Percentiles rank a stretch among this genome's conserved stretches.
Conservation (phyloP, 1,284 basidiomycete species). For the Malassezia nana region DNA sequence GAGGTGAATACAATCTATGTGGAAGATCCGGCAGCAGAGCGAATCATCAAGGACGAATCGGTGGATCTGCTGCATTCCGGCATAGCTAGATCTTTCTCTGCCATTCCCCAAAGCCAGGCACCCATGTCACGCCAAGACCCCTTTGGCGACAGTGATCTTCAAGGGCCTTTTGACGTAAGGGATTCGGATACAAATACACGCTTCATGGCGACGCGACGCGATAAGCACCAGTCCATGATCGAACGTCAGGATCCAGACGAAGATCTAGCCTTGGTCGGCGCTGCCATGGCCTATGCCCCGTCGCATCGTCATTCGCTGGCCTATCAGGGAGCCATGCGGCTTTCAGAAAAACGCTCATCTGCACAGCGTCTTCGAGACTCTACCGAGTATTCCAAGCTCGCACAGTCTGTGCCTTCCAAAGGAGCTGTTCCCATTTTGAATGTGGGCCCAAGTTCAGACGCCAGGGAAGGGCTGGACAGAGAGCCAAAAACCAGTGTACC, state of each 20-base stretch:
- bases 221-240: not conserved
- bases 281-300: conserved; percentile 37
- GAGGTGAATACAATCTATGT: not conserved
- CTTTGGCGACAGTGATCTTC: not conserved
- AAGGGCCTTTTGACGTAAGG: not conserved
- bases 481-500: conserved; percentile 47
- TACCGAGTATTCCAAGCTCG: conserved; percentile 10
- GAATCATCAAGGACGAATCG: not conserved
- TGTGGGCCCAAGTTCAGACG: conserved; percentile 15
- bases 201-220: not conserved
- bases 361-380: conserved; percentile 23
- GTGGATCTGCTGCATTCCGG: not conserved
- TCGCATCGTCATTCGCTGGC: conserved; percentile 23
- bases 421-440: conserved; percentile 23
- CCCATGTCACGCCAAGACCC: not conserved
- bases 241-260: conserved; percentile 13
- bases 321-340: conserved; percentile 17
- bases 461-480: conserved; percentile 30
- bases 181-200: not conserved
- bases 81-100: conserved; percentile 4
- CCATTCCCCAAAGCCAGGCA: not conserved
- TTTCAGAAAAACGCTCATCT: conserved; percentile 22
- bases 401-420: not conserved
- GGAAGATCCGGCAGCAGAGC: not conserved
- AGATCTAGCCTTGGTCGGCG: conserved; percentile 25